phyloP scores from a whole-genome alignment of 805 yeast genomes.

The Danielozyma ontarioensis region DNA sequence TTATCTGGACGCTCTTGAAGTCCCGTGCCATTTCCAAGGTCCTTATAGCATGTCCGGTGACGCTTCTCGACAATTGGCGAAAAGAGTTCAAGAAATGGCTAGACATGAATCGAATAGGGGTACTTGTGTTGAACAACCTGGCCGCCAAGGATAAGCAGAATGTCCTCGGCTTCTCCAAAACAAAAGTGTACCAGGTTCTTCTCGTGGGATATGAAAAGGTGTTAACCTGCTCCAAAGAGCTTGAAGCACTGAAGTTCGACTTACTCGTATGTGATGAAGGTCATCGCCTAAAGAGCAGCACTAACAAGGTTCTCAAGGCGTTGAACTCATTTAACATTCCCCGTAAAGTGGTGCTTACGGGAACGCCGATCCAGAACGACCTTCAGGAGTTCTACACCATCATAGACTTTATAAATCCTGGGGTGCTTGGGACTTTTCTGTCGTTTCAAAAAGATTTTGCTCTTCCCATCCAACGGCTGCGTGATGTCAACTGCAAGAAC shows the following conservation, averaged over 20 bases:
- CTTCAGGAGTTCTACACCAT: constrained; percentile 76
- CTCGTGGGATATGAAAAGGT: constrained; percentile 87
- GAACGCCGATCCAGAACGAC: constrained; percentile 94
- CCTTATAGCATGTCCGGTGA: constrained; percentile 86
- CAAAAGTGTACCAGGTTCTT: constrained; percentile 75
- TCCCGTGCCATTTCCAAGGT: constrained; percentile 65
- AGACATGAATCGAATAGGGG: constrained; percentile 55
- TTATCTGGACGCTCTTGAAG: constrained; percentile 77
- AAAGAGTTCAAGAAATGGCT: constrained; percentile 89
- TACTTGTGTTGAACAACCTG: constrained; percentile 51
- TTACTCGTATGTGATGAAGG: constrained; percentile 92
- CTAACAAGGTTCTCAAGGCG: constrained; percentile 66
- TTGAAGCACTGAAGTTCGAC: constrained; percentile 49
- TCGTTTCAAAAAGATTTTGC: constrained; percentile 58
- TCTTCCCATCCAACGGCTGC: constrained; percentile 64
- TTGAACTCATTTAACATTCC: constrained; percentile 51
- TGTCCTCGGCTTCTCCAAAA: constrained; percentile 55
- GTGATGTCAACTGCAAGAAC: constrained; percentile 57
- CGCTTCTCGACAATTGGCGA: constrained; percentile 83
- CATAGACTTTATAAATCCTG: constrained; percentile 81
- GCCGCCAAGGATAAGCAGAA: constrained; percentile 48
- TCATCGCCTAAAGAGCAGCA: constrained; percentile 74
- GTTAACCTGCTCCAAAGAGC: constrained; percentile 46
- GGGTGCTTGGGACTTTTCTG: constrained; percentile 60
- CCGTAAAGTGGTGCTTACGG: constrained; percentile 66